Evolutionary conservation across 257 asterid genomes (phyloP).

Genomic region (Hygrophila difformis): DNA sequence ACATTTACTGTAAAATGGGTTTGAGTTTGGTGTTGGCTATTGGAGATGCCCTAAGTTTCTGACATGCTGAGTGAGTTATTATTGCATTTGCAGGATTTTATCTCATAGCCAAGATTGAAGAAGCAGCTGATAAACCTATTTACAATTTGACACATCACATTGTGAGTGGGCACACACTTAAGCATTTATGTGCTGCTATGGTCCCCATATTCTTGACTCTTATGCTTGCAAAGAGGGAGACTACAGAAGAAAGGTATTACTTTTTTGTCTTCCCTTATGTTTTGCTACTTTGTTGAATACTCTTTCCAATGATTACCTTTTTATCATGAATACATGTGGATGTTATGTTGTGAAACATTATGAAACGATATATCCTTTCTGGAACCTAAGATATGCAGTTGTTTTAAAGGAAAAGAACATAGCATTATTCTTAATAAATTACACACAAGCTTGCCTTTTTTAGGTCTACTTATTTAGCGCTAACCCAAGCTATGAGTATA

Average conservation of each 20-base stretch:
- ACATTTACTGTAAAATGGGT: no score
- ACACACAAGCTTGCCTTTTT: no score
- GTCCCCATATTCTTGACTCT: slow-evolving; percentile 86
- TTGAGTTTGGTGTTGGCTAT: no score
- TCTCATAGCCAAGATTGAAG: slow-evolving; percentile 87
- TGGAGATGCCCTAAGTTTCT: slow-evolving; percentile 2
- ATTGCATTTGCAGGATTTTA: slow-evolving; percentile 57
- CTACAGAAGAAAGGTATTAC: slow-evolving; percentile 58
- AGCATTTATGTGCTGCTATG: slow-evolving; percentile 95
- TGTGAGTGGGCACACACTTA: slow-evolving; percentile 90
- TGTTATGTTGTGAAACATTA: neutral
- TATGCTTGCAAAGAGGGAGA: slow-evolving; percentile 86
- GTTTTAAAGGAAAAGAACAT: neutral
- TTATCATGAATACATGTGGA: neutral
- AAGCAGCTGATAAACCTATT: slow-evolving; percentile 85
- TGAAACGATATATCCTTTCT: no score
- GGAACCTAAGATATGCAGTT: neutral
- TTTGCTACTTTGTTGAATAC: neutral
- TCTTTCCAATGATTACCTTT: neutral
- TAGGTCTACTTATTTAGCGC: no score
- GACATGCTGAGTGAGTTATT: slow-evolving; percentile 10
- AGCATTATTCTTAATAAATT: no score
- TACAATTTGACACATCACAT: slow-evolving; percentile 58
- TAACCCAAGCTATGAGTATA: no score
- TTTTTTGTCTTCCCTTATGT: slow-evolving; percentile 12